phyloP scores from a whole-genome alignment of 1,139 yeast species.

The Zygosaccharomyces sapae region DNA sequence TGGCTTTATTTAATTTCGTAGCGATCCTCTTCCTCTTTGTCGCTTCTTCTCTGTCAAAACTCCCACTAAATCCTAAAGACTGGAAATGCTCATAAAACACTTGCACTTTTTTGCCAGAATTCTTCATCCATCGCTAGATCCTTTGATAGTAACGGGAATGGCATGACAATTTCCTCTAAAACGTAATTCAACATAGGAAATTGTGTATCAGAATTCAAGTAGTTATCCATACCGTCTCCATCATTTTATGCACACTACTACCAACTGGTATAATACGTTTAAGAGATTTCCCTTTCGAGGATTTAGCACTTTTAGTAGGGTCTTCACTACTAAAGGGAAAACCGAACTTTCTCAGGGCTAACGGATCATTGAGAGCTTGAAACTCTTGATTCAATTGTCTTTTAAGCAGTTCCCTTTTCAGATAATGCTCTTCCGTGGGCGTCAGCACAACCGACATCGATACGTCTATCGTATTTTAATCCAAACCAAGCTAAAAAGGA shows the following conservation, averaged over 20 bases:
- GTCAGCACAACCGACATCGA: conserved; percentile 32
- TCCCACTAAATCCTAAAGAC: conserved; percentile 60
- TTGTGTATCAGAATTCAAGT: conserved; percentile 26
- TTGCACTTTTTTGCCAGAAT: conserved; percentile 82
- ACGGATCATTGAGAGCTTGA: conserved; percentile 50
- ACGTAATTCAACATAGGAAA: conserved; percentile 69
- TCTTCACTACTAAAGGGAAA: conserved; percentile 55
- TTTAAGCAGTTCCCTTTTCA: conserved; percentile 72
- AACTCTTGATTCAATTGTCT: conserved; percentile 61
- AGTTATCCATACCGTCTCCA: background rate
- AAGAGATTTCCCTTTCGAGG: conserved; percentile 7
- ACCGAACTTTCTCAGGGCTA: conserved; percentile 65
- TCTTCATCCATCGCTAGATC: conserved; percentile 44
- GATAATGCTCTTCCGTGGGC: conserved; percentile 72
- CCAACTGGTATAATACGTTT: conserved; percentile 7
- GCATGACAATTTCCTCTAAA: conserved; percentile 54
- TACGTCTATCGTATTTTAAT: too few relatives aligned
- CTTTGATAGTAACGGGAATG: conserved; percentile 69
- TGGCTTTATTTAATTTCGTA: conserved; percentile 53
- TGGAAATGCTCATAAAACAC: conserved; percentile 76
- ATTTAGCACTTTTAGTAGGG: conserved; percentile 21
- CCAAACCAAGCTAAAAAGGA: too few relatives aligned
- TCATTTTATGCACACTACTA: background rate
- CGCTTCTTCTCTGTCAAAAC: conserved; percentile 65
- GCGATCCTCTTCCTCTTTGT: conserved; percentile 70